phyloP scores from a whole-genome alignment of 176 grass and related monocot species.

The Raddia guianensis region DNA sequence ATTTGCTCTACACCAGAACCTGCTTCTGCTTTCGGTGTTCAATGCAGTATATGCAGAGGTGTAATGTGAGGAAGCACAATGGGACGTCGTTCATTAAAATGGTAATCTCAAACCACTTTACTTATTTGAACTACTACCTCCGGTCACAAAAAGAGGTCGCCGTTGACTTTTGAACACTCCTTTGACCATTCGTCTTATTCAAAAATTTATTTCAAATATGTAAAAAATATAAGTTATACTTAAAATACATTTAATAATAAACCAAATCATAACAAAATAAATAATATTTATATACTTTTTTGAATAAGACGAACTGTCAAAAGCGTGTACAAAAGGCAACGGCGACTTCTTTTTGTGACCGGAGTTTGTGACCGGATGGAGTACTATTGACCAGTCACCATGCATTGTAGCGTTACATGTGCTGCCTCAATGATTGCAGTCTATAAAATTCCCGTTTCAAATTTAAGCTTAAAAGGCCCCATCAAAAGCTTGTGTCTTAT shows the following conservation, averaged over 20 bases:
- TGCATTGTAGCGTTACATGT: neutral
- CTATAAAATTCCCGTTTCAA: neutral
- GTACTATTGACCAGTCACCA: neutral
- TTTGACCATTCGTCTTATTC: no score
- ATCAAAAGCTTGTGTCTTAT: neutral
- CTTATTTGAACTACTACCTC: neutral
- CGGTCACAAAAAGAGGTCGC: no score
- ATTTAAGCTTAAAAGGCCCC: neutral
- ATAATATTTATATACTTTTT: no score
- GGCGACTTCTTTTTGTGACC: no score
- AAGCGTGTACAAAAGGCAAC: no score
- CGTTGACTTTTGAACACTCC: no score
- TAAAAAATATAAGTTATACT: no score
- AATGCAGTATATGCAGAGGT: neutral
- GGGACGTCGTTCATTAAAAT: conserved; percentile 27
- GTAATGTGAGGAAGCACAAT: conserved; percentile 6
- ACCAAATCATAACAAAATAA: no score
- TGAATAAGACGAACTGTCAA: no score
- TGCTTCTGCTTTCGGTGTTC: conserved; percentile 14
- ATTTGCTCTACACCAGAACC: neutral
- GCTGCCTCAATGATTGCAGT: neutral
- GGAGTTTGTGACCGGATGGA: no score
- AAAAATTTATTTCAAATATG: no score
- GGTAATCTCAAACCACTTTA: conserved; percentile 29
- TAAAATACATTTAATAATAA: no score